These are phyloP conservation scores for Xylaria cubensis DNA, from an alignment of 495 filamentous ascomycete species.

Conservation along the genomic window DNA sequence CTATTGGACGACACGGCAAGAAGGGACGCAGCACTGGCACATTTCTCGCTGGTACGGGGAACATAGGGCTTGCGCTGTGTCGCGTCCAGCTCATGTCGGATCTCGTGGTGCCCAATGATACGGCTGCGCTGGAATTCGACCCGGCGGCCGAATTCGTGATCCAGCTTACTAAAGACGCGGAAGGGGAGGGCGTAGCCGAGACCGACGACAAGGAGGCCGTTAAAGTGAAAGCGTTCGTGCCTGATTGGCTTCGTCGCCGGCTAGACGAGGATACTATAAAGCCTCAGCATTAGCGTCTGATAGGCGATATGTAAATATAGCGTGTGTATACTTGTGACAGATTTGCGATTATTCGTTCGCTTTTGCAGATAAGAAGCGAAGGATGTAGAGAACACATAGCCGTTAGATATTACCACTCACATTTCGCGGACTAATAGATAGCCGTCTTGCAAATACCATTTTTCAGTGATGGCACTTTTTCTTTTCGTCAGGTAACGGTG, in stretches of 20 bases:
- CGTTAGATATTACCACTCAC: background rate
- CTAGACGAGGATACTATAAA: conserved; percentile 26
- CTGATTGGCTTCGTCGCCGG: conserved; percentile 69
- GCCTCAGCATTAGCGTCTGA: background rate
- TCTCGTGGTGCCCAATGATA: conserved; percentile 68
- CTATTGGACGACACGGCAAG: conserved; percentile 50
- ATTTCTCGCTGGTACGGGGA: conserved; percentile 76
- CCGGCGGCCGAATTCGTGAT: conserved; percentile 54
- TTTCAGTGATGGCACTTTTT: background rate
- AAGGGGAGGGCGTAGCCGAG: background rate
- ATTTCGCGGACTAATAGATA: background rate
- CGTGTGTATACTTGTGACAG: conserved; percentile 11
- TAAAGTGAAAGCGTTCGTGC: conserved; percentile 85
- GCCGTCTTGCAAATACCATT: background rate
- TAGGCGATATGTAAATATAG: background rate
- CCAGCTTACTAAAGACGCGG: conserved; percentile 38
- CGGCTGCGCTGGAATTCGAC: conserved; percentile 52
- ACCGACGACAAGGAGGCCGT: conserved; percentile 42
- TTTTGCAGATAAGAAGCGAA: background rate
- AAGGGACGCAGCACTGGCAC: conserved; percentile 77
- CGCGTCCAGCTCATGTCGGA: conserved; percentile 90
- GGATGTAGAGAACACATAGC: background rate
- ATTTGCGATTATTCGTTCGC: background rate
- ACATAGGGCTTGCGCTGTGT: conserved; percentile 87
- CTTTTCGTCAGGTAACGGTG: background rate